Percentiles rank a stretch among this genome's conserved stretches.
Evolutionary conservation across 2,329 filamentous ascomycete genomes (phyloP).

Genomic region (Clonostachys chloroleuca): DNA sequence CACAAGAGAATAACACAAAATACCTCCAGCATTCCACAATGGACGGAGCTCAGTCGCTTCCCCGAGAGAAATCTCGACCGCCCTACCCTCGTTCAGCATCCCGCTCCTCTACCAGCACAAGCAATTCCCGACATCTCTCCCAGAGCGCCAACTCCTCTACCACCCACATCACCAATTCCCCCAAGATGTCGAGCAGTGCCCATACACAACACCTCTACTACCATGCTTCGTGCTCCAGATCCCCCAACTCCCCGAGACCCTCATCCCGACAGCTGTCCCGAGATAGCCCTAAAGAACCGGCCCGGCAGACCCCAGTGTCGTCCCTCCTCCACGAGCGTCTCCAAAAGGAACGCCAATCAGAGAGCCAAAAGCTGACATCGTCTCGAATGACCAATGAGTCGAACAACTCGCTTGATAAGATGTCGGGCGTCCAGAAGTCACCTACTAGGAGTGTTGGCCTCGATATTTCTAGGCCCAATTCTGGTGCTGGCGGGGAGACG

Average conservation of each 20-base stretch:
- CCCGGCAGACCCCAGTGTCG: slow-evolving; percentile 36
- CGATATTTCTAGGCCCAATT: slow-evolving; percentile 33
- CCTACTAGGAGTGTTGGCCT: slow-evolving; percentile 26
- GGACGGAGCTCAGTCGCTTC: slow-evolving; percentile 17
- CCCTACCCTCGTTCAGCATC: slow-evolving; percentile 36
- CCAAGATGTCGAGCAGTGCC: slow-evolving; percentile 20
- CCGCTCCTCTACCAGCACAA: slow-evolving; percentile 37
- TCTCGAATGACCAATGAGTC: slow-evolving; percentile 29
- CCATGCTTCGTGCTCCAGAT: slow-evolving; percentile 28
- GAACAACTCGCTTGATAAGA: slow-evolving; percentile 29
- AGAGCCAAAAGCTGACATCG: slow-evolving; percentile 33
- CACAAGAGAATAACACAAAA: background rate
- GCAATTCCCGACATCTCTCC: slow-evolving; percentile 30
- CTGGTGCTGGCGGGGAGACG: slow-evolving; percentile 31
- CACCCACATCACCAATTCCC: slow-evolving; percentile 29
- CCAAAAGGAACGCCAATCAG: slow-evolving; percentile 43
- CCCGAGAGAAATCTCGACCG: slow-evolving; percentile 17
- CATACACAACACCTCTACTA: slow-evolving; percentile 32
- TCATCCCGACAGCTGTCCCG: slow-evolving; percentile 33
- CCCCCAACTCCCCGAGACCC: slow-evolving; percentile 24
- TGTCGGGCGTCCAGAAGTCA: slow-evolving; percentile 27
- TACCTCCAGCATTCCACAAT: slow-evolving; percentile 11
- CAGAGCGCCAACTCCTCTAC: slow-evolving; percentile 34
- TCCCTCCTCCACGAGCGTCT: slow-evolving; percentile 51
- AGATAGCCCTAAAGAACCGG: slow-evolving; percentile 33